Evolutionary conservation across 1,139 yeast species (phyloP).

Genomic region (Candida anutae): DNA sequence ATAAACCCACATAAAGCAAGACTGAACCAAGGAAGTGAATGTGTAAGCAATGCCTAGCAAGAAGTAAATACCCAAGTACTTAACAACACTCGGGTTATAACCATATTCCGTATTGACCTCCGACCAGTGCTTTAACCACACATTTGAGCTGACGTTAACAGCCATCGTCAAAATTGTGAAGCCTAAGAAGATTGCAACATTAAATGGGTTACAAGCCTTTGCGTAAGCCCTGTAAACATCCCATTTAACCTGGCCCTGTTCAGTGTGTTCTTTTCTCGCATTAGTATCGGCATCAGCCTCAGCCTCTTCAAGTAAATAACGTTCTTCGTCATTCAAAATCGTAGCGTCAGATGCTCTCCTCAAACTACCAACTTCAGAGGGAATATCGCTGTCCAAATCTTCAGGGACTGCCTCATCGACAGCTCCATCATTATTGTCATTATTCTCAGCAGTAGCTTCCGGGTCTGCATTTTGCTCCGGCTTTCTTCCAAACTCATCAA

Average conservation of each 20-base stretch:
- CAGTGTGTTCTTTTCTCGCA: slow-evolving; percentile 64
- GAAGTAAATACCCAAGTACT: slow-evolving; percentile 70
- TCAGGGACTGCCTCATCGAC: slow-evolving; percentile 7
- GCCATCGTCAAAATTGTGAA: slow-evolving; percentile 50
- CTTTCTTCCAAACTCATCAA: slow-evolving; percentile 68
- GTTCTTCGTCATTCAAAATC: slow-evolving; percentile 21
- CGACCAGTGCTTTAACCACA: slow-evolving; percentile 98
- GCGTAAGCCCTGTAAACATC: slow-evolving; percentile 77
- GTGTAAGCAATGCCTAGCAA: slow-evolving; percentile 61
- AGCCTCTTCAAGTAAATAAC: slow-evolving; percentile 29
- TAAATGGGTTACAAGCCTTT: slow-evolving; percentile 73
- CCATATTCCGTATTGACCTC: slow-evolving; percentile 71
- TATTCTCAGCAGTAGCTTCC: slow-evolving; percentile 6
- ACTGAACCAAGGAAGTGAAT: slow-evolving; percentile 56
- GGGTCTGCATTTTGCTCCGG: slow-evolving; percentile 7
- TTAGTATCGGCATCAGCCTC: slow-evolving; percentile 38
- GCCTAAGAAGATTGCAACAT: slow-evolving; percentile 50
- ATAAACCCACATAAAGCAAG: slow-evolving; percentile 68
- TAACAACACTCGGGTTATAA: slow-evolving; percentile 59
- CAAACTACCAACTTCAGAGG: slow-evolving; percentile 37
- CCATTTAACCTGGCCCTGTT: slow-evolving; percentile 95
- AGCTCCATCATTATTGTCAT: background rate
- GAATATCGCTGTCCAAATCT: slow-evolving; percentile 7
- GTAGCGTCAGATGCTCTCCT: slow-evolving; percentile 70
- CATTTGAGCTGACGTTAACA: slow-evolving; percentile 47